Base-by-base conservation (phyloP, 148 eudicot species). In the Spergularia bocconei region DNA sequence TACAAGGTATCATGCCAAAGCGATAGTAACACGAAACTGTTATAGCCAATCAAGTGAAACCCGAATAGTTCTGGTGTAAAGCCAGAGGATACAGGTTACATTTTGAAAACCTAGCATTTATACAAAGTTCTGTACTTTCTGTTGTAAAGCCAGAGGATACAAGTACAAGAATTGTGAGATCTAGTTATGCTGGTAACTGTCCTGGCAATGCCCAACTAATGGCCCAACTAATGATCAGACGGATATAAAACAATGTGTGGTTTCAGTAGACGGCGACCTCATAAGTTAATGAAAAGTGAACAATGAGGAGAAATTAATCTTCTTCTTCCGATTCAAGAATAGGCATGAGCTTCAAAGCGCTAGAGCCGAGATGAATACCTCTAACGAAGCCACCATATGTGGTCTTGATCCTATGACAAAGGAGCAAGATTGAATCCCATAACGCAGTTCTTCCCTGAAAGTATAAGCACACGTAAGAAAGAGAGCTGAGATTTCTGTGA, bases 381-480 rank as follows among this genome's bases (percentile, higher is more conserved):
- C 91, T 88, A 55, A 92, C 87, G 76, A 92, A 69, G 73, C 93
- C 97, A 62, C 91, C 91, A 59, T 88, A 87, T 21, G 82, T 77
- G 17, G 68, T 80, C 75, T 89, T 90, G 63, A 95, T 90, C 80
- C 88, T 88, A 74, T 92, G 79, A 83, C 93, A 92, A 56, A 95
- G 75, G 47, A 95, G 89, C 89, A 95, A 78, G 77, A 92, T 88
- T 38, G 98, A 89, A 78, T 95, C 94, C 98, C 98, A 95, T 17
- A 95, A 82, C 19, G 98, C 92, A 6, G 94, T 89, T 85, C 98
- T 86, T 69, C 98, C 98, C 98, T 95, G 93, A 56, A 81, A 85
- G 82, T 48, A 68, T 29, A 44, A 44, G 63, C 71, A 63, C 71
- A 25, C 73, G 14, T 5, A 61, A 25, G 48, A 13, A 63, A 57